These are phyloP conservation scores for Lolium perenne DNA, from an alignment of 176 grass and related monocot species.

Conservation along the genomic window DNA sequence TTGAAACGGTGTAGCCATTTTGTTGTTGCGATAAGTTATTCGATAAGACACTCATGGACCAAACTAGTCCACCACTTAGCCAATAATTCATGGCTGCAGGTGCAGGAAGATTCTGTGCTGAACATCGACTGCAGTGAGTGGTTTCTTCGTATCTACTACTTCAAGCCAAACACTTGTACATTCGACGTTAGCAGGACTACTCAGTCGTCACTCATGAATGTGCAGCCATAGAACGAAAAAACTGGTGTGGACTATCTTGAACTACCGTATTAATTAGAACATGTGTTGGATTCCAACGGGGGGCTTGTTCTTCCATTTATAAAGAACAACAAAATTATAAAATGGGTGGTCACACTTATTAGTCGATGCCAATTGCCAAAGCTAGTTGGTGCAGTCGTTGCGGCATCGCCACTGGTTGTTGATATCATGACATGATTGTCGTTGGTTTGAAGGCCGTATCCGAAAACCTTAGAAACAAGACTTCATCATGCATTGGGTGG, in stretches of 20 bases:
- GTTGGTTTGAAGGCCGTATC: constrained; percentile 15
- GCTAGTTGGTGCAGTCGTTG: neutral
- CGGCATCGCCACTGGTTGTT: neutral
- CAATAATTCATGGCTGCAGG: neutral
- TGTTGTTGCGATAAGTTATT: constrained; percentile 13
- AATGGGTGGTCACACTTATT: neutral
- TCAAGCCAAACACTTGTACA: neutral
- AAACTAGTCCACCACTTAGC: neutral
- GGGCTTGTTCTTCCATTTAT: constrained; percentile 6
- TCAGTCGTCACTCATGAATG: neutral
- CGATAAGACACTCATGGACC: constrained; percentile 16
- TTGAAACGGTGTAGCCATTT: neutral
- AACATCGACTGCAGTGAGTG: neutral
- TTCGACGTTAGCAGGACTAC: too few species aligned
- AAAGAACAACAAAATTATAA: neutral
- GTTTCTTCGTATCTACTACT: neutral
- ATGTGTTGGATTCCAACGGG: constrained; percentile 5
- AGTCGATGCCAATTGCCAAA: neutral
- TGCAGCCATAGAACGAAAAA: neutral
- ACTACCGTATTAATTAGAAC: constrained; percentile 14
- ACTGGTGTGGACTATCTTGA: neutral
- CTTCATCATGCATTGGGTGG: neutral
- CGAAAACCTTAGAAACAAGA: neutral
- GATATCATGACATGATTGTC: constrained; percentile 24
- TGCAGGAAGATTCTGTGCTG: constrained; percentile 22